Conservation (phyloP, 2,329 filamentous ascomycete species). For the Pseudonectria foliicola region DNA sequence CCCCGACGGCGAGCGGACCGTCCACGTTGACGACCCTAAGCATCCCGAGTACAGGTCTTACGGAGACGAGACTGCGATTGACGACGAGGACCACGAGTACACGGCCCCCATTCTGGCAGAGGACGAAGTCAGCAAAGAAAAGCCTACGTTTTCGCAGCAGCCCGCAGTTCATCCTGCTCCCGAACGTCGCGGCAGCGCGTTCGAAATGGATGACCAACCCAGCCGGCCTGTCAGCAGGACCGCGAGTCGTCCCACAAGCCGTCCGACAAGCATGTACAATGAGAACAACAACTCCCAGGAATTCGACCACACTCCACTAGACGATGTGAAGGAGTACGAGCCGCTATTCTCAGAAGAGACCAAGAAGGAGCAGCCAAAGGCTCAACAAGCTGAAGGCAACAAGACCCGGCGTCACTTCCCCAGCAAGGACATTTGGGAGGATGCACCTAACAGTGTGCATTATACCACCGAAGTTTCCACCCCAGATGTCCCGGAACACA, state of each 20-base stretch:
- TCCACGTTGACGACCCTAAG: constrained; percentile 65
- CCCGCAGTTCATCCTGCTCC: constrained; percentile 75
- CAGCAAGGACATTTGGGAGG: constrained; percentile 96
- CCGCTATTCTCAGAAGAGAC: constrained; percentile 82
- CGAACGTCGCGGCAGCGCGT: constrained; percentile 54
- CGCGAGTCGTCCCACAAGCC: constrained; percentile 29
- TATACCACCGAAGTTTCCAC: constrained; percentile 76
- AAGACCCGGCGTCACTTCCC: constrained; percentile 69
- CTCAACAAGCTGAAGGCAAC: constrained; percentile 34
- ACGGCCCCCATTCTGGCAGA: constrained; percentile 78
- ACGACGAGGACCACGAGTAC: constrained; percentile 54
- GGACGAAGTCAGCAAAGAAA: constrained; percentile 76
- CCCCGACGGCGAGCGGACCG: constrained; percentile 48
- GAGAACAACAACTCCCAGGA: constrained; percentile 40
- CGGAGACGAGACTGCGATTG: constrained; percentile 40
- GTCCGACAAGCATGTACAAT: constrained; percentile 51
- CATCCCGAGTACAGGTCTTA: constrained; percentile 32
- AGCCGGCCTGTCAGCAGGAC: constrained; percentile 60
- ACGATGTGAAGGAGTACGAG: constrained; percentile 90
- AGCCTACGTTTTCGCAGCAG: constrained; percentile 59
- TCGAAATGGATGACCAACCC: constrained; percentile 48
- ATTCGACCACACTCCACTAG: constrained; percentile 62
- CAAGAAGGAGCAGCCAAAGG: constrained; percentile 39
- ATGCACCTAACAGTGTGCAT: constrained; percentile 79
- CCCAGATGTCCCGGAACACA: constrained; percentile 47